Evolutionary conservation across 2,329 filamentous ascomycete species (phyloP).

Genomic region (Fusarium sp.): DNA sequence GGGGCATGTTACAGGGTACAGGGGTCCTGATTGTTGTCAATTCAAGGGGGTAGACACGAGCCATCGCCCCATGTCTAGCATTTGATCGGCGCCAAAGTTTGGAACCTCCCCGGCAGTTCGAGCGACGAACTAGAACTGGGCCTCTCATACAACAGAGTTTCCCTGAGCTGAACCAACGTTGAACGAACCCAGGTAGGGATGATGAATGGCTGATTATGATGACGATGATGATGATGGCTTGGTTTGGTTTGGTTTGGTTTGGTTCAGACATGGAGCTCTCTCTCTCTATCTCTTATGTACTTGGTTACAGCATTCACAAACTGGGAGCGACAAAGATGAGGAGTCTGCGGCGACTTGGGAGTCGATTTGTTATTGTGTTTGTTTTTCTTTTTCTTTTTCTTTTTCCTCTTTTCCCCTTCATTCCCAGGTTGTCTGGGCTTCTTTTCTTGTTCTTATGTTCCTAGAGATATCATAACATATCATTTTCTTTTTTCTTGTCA

Average conservation of each 20-base stretch:
- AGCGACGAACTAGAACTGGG: background rate
- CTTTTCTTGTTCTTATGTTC: background rate
- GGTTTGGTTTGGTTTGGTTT: background rate
- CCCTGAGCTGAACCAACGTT: conserved; percentile 8
- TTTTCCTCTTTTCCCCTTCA: background rate
- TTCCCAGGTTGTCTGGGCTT: background rate
- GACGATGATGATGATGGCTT: background rate
- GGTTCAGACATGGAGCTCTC: background rate
- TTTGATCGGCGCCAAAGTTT: conserved; percentile 28
- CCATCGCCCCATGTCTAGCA: conserved; percentile 28
- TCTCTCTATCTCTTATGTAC: conserved; percentile 13
- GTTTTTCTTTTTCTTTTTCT: background rate
- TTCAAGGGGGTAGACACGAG: conserved; percentile 12
- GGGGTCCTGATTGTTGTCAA: background rate
- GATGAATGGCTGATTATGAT: conserved; percentile 2
- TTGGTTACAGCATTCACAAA: conserved; percentile 5
- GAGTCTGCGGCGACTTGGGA: conserved; percentile 32
- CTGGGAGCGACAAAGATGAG: conserved; percentile 22
- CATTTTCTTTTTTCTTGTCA: conserved; percentile 3
- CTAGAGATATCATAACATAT: conserved; percentile 14
- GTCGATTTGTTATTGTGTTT: conserved; percentile 10
- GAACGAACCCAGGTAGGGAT: background rate
- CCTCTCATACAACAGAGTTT: background rate
- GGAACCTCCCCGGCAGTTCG: conserved; percentile 6
- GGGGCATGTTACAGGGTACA: background rate